Percentiles rank a stretch among this genome's conserved stretches.
Conservation (phyloP, 352 stramenopile genomes). For the Phytopythium mirpurense region DNA sequence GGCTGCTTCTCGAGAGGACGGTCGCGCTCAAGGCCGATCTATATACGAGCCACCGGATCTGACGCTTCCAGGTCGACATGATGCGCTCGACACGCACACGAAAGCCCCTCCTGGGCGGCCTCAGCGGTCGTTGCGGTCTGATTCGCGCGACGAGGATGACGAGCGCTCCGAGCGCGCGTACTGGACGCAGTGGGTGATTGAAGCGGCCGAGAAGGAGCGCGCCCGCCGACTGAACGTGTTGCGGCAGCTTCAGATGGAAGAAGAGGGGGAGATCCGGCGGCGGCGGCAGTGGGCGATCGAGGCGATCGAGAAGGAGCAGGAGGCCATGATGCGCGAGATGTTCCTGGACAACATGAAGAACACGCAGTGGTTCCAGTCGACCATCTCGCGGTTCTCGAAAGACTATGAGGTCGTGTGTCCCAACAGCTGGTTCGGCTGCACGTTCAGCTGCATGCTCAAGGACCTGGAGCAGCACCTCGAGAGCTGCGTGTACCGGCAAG, state of each 20-base stretch:
- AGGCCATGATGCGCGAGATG: constrained; percentile 75
- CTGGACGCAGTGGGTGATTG: constrained; percentile 80
- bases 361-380: constrained; percentile 85
- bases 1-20: not conserved
- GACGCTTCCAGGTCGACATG: not conserved
- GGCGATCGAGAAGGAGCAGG: constrained; percentile 79
- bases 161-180: constrained; percentile 45
- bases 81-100: not conserved
- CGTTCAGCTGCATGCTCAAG: constrained; percentile 78
- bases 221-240: constrained; percentile 56
- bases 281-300: constrained; percentile 69
- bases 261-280: constrained; percentile 64
- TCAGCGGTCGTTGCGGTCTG: not conserved
- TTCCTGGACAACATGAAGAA: constrained; percentile 89
- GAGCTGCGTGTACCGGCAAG: constrained; percentile 65
- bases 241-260: constrained; percentile 64
- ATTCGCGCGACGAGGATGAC: not conserved
- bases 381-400: constrained; percentile 68
- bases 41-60: not conserved
- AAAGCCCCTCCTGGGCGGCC: not conserved
- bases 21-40: no score
- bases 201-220: constrained; percentile 74
- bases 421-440: constrained; percentile 86
- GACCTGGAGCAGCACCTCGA: constrained; percentile 68
- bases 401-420: constrained; percentile 86